A percentile compares a stretch with the other conserved stretches of the same genome.
phyloP scores from a whole-genome alignment of 1,284 basidiomycete species.

The Apiotrichum akiyoshidainum region DNA sequence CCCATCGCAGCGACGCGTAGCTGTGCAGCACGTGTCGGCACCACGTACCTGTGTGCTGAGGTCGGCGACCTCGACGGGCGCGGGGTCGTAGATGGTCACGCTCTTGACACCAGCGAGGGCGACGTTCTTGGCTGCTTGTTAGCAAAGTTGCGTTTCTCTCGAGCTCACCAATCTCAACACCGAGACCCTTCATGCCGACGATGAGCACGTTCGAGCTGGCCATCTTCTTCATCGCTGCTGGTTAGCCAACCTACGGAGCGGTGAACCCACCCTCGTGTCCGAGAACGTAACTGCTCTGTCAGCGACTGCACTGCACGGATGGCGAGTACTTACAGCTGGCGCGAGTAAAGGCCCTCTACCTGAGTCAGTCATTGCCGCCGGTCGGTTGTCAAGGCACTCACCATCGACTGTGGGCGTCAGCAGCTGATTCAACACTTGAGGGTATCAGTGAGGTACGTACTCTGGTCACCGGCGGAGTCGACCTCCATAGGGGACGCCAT shows the following conservation, averaged over 20 bases:
- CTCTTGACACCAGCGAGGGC: conserved; percentile 96
- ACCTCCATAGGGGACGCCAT: conserved; percentile 49
- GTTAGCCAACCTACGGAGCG: not conserved
- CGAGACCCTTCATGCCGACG: conserved; percentile 87
- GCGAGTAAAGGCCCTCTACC: conserved; percentile 83
- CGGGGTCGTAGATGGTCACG: conserved; percentile 92
- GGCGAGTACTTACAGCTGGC: conserved; percentile 73
- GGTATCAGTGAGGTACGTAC: conserved; percentile 25
- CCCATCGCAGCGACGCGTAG: no score
- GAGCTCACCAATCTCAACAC: conserved; percentile 84
- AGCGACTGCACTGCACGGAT: conserved; percentile 11
- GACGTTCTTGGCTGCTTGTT: conserved; percentile 83
- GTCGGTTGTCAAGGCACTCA: conserved; percentile 20
- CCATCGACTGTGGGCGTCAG: conserved; percentile 37
- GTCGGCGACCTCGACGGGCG: conserved; percentile 79
- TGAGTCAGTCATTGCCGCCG: not conserved
- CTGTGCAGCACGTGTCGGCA: no score
- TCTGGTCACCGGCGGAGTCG: conserved; percentile 42
- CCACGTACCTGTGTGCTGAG: conserved; percentile 79
- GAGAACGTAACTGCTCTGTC: conserved; percentile 73
- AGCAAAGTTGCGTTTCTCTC: conserved; percentile 7
- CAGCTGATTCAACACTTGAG: not conserved
- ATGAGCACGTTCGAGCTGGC: conserved; percentile 93
- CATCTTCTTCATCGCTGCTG: conserved; percentile 96
- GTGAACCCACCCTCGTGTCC: conserved; percentile 77